Conservation (phyloP, 1,284 basidiomycete genomes). For the Phlebopus sp. region DNA sequence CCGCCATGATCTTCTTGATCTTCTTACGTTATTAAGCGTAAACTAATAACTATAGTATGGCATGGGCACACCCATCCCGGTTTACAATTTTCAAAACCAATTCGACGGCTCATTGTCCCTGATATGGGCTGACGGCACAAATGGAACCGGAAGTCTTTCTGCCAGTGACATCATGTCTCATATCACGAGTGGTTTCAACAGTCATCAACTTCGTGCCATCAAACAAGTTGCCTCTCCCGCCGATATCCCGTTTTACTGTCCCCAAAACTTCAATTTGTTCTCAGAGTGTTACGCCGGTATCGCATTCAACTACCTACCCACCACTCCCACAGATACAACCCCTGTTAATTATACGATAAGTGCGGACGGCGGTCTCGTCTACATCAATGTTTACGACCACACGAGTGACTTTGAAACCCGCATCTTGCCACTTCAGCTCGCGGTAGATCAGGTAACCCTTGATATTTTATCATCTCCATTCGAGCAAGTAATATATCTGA, state of each 20-base stretch:
- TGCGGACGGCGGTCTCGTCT: conserved; percentile 61
- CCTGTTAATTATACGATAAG: conserved; percentile 69
- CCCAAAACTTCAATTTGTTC: conserved; percentile 68
- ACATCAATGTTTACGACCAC: conserved; percentile 64
- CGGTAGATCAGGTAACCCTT: conserved; percentile 60
- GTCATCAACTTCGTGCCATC: conserved; percentile 43
- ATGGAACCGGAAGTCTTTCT: conserved; percentile 47
- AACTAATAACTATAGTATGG: conserved; percentile 49
- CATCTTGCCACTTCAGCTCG: conserved; percentile 74
- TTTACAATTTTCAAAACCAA: conserved; percentile 46
- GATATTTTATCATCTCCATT: background rate
- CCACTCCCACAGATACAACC: conserved; percentile 31
- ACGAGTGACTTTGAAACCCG: conserved; percentile 67
- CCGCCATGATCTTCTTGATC: background rate
- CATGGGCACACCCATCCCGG: conserved; percentile 53
- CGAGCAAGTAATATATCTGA: background rate
- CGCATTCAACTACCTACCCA: conserved; percentile 61
- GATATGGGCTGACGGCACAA: conserved; percentile 64
- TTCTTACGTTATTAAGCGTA: conserved; percentile 6
- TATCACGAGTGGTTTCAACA: conserved; percentile 49
- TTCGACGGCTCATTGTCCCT: conserved; percentile 55
- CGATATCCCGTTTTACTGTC: conserved; percentile 58
- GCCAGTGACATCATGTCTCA: conserved; percentile 56
- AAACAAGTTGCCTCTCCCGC: conserved; percentile 44
- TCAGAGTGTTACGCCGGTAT: conserved; percentile 73